Base-by-base conservation (phyloP, 1,139 yeast genomes). In the Neolecta irregularis region DNA sequence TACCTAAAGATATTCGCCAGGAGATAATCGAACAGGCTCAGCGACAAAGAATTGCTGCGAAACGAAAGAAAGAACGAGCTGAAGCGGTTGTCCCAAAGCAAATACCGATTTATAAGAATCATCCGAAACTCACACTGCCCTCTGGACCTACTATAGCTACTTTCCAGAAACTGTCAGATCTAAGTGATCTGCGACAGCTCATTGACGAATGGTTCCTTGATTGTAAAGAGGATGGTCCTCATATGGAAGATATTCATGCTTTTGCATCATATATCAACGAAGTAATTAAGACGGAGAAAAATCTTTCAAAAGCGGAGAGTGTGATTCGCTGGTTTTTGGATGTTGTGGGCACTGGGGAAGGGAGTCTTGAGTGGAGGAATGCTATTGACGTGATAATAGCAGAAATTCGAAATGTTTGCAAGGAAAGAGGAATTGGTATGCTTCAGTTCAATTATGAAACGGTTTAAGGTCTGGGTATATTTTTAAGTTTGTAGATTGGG, bases 211-310 rank as follows among this genome's bases (percentile, higher is more conserved):
- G 85, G 85, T 57, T 74, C 0, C 42, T 42, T 3, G 53, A 55
- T 32, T 61, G 74, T 3, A 44, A 52, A n/a, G 58, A 55, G 21
- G 56, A 56, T 21, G 77, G 78, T 0, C 83, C 85, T 0, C 74
- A 72, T 46, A 48, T 46, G 3, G 74, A 66, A 24, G 88, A 76
- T 47, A 54, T 72, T 2, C 44, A 33, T 8, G 40, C 40, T 16
- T 45, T 55, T 13, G 47, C 39, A 21, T 33, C 32, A 8, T 55
- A 43, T 34, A 28, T 55, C 21, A n/a, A 11, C 8, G 20, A 33
- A 8, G 31, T 40, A 4, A 29, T 39, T 5, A n/a, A 22, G 5
- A 23, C 32, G n/a, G 44, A 41, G 20, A 19, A 17, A 13, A 42
- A 43, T 33, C 11, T 42, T 5, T 26, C 23, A 24, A 41, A 38